phyloP scores from a whole-genome alignment of 768 basidiomycete genomes.

The Phylloporus scabripes region DNA sequence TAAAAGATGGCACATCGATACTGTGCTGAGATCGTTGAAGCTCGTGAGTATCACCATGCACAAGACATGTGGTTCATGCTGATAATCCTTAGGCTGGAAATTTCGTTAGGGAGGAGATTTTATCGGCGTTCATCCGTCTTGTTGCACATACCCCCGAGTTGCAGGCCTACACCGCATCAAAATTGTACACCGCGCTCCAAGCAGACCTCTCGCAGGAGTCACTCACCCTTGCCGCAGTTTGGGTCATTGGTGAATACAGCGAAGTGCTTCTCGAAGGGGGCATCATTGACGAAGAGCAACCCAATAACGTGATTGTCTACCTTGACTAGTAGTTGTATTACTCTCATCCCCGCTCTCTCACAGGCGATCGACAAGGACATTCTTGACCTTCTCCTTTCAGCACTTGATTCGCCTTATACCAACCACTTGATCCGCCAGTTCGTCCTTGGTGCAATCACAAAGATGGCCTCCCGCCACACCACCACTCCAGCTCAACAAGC shows the following conservation, averaged over 20 bases:
- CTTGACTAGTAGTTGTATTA: background rate
- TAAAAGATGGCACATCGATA: constrained; percentile 99
- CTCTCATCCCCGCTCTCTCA: background rate
- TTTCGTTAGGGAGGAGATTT: constrained; percentile 93
- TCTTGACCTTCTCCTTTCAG: constrained; percentile 78
- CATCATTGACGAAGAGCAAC: constrained; percentile 69
- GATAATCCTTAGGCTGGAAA: constrained; percentile 74
- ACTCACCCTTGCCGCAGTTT: constrained; percentile 85
- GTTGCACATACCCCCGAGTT: constrained; percentile 96
- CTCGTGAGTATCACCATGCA: constrained; percentile 51
- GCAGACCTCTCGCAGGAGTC: constrained; percentile 96
- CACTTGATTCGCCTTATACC: constrained; percentile 90
- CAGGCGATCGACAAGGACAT: constrained; percentile 80
- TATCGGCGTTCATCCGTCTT: constrained; percentile 91
- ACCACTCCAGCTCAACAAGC: constrained; percentile 65
- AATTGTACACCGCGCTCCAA: constrained; percentile 80
- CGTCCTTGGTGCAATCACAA: constrained; percentile 83
- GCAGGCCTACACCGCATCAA: constrained; percentile 91
- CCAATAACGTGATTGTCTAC: constrained; percentile 48
- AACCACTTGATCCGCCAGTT: constrained; percentile 91
- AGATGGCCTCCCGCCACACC: constrained; percentile 78
- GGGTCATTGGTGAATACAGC: constrained; percentile 96
- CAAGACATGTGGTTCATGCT: background rate
- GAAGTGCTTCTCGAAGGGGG: constrained; percentile 87
- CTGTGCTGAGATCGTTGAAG: constrained; percentile 86